Evolutionary conservation across 176 grass and related monocot genomes (phyloP), one percentile per base, ranked within the genome.

Genomic region (Aegilops longissima): DNA sequence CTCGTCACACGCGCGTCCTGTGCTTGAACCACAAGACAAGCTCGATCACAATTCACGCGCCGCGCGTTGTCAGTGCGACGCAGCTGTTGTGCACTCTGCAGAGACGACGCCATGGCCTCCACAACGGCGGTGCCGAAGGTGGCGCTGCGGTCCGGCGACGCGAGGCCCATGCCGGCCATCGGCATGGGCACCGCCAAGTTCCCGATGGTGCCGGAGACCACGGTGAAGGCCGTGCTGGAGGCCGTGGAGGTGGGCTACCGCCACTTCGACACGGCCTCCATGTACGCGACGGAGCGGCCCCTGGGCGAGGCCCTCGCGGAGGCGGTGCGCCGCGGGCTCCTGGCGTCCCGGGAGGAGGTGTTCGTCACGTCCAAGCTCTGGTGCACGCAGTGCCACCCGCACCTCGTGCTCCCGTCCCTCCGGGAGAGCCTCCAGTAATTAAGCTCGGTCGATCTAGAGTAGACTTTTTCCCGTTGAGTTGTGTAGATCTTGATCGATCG

Each of bases 361-460:
- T 96, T 96, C 91, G n/a, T 93, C 35, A 96, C 91, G 24, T 88
- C 91, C 87, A 96, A 96, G 94, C 80, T 91, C 23, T 93, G 91
- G 86, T 93, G 87, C 94, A 86, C 87, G 17, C 87, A 96, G 39
- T 77, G 78, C 74, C 89, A 96, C 82, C 73, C 82, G 11, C 76
- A 90, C 23, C 85, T 87, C 75, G 91, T 96, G 11, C 85, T 96
- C 45, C 85, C 89, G 5, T 83, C 92, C 5, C 79, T 96, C 83
- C 33, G 49, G 2, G 77, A 84, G 30, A 90, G 82, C 66, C 89
- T 96, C 34, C 77, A 70, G 93, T 93, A 27, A 27, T 27, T 27
- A 82, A 91, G 21, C 23, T 0, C 13, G 9, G 18, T 25, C 8
- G 0, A 6, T 51, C 45, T 14, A 49, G 3, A 12, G 12, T 49